Base-by-base conservation (phyloP, 1,284 basidiomycete genomes). In the Porodaedalea pini region DNA sequence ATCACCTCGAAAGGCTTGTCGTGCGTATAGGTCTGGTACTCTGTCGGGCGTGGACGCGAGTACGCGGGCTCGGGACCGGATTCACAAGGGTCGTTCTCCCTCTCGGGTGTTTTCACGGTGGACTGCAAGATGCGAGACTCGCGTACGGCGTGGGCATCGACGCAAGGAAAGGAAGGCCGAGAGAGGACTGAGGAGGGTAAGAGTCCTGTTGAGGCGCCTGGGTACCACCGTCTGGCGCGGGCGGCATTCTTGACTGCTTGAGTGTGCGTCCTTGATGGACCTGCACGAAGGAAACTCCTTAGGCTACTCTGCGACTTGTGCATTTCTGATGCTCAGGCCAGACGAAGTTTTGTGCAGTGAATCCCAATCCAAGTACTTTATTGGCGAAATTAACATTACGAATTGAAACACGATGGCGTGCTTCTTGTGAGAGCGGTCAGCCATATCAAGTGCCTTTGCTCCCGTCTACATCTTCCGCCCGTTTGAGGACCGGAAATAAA, bases 21-120 rank as follows among this genome's bases (percentile, higher is more conserved):
- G 63, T 90, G 85, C 60, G 82, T 81, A 67, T 86, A 94, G 25
- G 78, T 69, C 40, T 78, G 72, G 74, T 91, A 92, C 0, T 85
- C 81, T 8, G 78, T 71, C 0, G 89, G 89, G 55, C 75, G 85
- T 0, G 89, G 89, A 13, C 88, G 81, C 0, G 86, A 85, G 65
- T 92, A 92, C 0, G 88, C 78, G 0, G 88, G 86, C 65, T 92
- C 89, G 0, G 89, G 90, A 7, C 88, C 89, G 10, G 80, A 75
- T 21, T 78, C 73, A 5, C 67, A 54, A 6, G 61, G 57, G 32
- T 63, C 59, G 56, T 51, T 52, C 11, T 39, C 15, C n/a, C 7
- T 41, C 15, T 52, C 47, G 56, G 60, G 58, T 49, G 60, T 58
- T 43, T 66, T 52, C 5, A 29, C n/a, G 21, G 67, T 53, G 48